Base-by-base conservation (phyloP, 148 eudicot species). In the Silene conica region DNA sequence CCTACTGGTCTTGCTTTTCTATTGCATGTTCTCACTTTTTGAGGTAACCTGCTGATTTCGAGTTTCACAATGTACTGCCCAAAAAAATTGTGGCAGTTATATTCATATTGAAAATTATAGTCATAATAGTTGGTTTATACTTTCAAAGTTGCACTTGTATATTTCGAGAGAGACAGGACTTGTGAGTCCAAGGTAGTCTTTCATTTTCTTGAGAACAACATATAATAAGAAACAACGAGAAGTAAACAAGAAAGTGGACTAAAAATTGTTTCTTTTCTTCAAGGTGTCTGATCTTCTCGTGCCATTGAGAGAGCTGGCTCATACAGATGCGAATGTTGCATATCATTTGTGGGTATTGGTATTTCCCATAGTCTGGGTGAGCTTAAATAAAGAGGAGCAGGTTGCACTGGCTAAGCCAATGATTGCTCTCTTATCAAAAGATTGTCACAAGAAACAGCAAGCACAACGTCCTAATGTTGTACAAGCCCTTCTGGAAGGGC, bases 351-450 rank as follows among this genome's bases (percentile, higher is more conserved):
- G 99, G 99, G 97, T 95, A 23, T 83, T 95, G 86, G 96, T 95
- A 66, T 95, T 95, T 79, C 99, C 99, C 15, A 95, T 95, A 82
- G 97, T 92, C 64, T 95, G 99, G 99, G 90, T 95, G 79, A 90
- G 96, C 79, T 87, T 95, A 73, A 89, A 89, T 80, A 95, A 95
- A 86, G 99, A 95, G 41, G 99, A 95, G 69, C 99, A 95, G 77
- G 89, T 90, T 63, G 81, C 86, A 74, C 92, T 95, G 52, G 99
- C 99, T 77, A 95, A 95, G 87, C 99, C 97, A 48, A 84, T 95
- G 89, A 92, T 90, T 61, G 78, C 89, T 74, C 96, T 95, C 54
- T 81, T 95, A 52, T 95, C 99, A 74, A 92, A 89, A 81, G 99
- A 95, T 82, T 95, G 87, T 87, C 99, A 92, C 73, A 95, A 90